Evolutionary conservation across 2,329 filamentous ascomycete species (phyloP).

Genomic region (Aspergillus tanneri): DNA sequence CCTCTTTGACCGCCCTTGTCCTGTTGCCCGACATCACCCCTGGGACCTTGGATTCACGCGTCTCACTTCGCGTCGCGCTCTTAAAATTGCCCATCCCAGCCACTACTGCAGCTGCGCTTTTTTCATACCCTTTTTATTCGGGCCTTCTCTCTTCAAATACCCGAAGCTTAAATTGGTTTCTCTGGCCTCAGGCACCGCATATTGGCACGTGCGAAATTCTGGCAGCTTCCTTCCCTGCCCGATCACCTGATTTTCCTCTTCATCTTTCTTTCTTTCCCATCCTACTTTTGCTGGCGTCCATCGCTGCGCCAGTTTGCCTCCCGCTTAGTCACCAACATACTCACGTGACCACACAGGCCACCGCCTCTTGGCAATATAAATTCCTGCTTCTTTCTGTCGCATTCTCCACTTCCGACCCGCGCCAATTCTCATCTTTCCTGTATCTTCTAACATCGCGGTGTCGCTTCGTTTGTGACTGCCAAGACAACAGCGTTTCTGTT

Average conservation of each 20-base stretch:
- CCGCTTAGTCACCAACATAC: constrained; percentile 27
- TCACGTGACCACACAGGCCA: constrained; percentile 39
- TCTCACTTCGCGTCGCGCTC: constrained; percentile 24
- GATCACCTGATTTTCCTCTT: constrained; percentile 19
- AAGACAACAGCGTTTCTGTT: constrained; percentile 18
- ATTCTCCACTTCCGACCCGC: constrained; percentile 39
- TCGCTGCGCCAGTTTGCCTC: constrained; percentile 11
- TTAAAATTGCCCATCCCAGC: constrained; percentile 16
- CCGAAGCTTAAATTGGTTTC: constrained; percentile 1
- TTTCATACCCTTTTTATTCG: constrained; percentile 9
- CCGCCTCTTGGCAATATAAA: constrained; percentile 48
- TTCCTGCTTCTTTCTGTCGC: constrained; percentile 37
- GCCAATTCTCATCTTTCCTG: constrained; percentile 26
- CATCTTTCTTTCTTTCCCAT: constrained; percentile 13
- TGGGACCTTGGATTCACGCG: constrained; percentile 19
- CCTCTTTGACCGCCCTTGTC: constrained; percentile 17
- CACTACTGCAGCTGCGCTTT: constrained; percentile 19
- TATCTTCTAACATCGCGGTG: constrained; percentile 24
- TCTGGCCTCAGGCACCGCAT: constrained; percentile 15
- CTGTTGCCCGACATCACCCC: constrained; percentile 5
- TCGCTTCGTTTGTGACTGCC: constrained; percentile 21
- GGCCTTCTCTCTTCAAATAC: constrained; percentile 4
- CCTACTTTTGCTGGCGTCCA: not conserved
- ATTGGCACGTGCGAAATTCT: constrained; percentile 16
- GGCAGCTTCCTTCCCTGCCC: constrained; percentile 6